Base-by-base conservation (phyloP, 2,329 filamentous ascomycete genomes). In the Beauveria sp. region DNA sequence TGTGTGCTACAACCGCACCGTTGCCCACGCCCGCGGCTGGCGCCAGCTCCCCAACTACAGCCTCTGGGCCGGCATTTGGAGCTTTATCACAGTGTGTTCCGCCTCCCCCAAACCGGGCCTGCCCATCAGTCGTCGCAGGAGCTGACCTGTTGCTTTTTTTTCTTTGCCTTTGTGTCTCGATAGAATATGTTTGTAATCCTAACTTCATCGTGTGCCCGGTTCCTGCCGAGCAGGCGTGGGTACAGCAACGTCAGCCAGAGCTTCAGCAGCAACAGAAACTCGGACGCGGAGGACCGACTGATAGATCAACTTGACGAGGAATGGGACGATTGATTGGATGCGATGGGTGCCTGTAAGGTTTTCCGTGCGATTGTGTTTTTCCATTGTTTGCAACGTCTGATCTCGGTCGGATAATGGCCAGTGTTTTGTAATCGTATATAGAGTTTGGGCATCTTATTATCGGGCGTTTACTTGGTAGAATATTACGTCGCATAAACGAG, bases 241-340 rank as follows among this genome's bases (percentile, higher is more conserved):
- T 93, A 93, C 72, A 84, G 80, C 63, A 79, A 86, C 48, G 77
- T 93, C 26, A 82, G 82, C 43, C 75, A 79, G 16, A 83, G 81
- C 53, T 77, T 81, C 12, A 80, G 73, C 66, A 77, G 80, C 45
- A 74, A 77, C 64, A 72, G 80, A 67, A 79, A 79, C 69, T 73
- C 80, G 61, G 93, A 97, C 63, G 93, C 92, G 61, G 95, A 98
- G 76, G 97, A 98, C 74, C 80, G 92, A 65, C 77, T 98, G 68
- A 98, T 99, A 73, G 93, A 98, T 73, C 91, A 97, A 74, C 80
- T 97, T 63, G 95, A 98, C 70, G 93, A 98, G 74, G 93, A 97
- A 72, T 98, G 93, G 93, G 93, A 97, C 68, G 93, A 96, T 65
- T 87, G 69, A 61, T 20, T 5, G 45, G 24, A 22, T 22, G 2